Percentiles rank a stretch among this genome's conserved stretches.
Evolutionary conservation across 441 rosid genomes (phyloP).

Genomic region (Flueggea neowawraea): DNA sequence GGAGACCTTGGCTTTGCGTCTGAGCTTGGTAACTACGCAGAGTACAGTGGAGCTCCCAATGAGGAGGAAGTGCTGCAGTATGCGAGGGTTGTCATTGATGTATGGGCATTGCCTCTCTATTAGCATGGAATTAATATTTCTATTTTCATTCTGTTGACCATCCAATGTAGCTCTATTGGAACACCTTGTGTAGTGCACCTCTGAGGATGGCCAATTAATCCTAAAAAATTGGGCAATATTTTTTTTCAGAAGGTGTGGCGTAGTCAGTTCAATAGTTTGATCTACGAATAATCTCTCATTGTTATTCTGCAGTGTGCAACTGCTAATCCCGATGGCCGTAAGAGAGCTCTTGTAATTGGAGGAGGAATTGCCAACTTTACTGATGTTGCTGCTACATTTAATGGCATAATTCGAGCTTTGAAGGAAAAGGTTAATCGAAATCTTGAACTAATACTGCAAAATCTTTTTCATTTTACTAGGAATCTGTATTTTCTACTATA

Average conservation of each 20-base stretch:
- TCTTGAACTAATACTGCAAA: neutral
- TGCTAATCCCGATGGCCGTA: constrained; percentile 83
- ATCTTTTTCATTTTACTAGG: neutral
- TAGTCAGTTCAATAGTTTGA: neutral
- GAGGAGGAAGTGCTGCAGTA: constrained; percentile 96
- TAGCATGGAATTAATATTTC: neutral
- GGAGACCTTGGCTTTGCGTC: constrained; percentile 98
- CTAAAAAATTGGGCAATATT: neutral
- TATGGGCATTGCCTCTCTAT: constrained; percentile 24
- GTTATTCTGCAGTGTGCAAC: constrained; percentile 68
- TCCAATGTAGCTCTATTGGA: neutral
- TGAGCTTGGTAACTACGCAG: constrained; percentile 95
- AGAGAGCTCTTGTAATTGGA: constrained; percentile 90
- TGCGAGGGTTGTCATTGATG: constrained; percentile 94
- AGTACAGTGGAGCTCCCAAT: constrained; percentile 96
- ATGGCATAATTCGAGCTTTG: constrained; percentile 85
- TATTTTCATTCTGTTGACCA: neutral
- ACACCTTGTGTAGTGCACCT: neutral
- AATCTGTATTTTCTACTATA: neutral
- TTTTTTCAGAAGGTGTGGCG: neutral
- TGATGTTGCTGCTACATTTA: constrained; percentile 94
- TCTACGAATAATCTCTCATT: constrained; percentile 1
- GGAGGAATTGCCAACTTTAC: constrained; percentile 98
- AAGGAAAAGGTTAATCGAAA: constrained; percentile 63
- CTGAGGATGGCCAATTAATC: neutral